Percentiles rank a stretch among this genome's conserved stretches.
phyloP scores from a whole-genome alignment of 2,329 filamentous ascomycete species.

The Clonostachys chloroleuca region DNA sequence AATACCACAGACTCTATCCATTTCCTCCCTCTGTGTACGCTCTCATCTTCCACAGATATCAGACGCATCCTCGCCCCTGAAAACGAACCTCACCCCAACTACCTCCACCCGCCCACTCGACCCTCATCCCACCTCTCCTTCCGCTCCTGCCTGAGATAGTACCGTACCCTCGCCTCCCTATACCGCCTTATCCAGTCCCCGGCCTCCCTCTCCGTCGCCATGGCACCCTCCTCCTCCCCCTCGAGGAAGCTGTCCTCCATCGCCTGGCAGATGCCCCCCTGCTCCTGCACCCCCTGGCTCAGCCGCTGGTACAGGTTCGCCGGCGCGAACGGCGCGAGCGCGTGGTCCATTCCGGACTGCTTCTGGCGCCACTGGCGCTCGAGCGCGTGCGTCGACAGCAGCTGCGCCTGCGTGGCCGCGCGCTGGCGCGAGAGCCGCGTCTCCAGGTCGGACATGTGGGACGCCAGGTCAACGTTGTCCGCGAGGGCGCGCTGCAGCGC shows the following conservation, averaged over 20 bases:
- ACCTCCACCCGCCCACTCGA: slow-evolving; percentile 90
- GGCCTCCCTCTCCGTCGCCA: slow-evolving; percentile 74
- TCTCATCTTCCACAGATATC: too few relatives aligned
- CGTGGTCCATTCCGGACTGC: slow-evolving; percentile 83
- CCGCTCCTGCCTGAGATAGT: slow-evolving; percentile 77
- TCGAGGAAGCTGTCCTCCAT: slow-evolving; percentile 94
- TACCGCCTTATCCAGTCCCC: slow-evolving; percentile 81
- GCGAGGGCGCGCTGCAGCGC: slow-evolving; percentile 61
- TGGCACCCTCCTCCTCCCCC: slow-evolving; percentile 26
- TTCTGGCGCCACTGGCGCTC: slow-evolving; percentile 92
- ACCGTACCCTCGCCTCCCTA: slow-evolving; percentile 72
- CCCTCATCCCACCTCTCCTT: slow-evolving; percentile 96
- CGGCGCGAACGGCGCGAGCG: slow-evolving; percentile 79
- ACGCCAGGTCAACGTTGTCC: slow-evolving; percentile 68
- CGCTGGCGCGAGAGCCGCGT: slow-evolving; percentile 55
- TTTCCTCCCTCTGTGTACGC: too few relatives aligned
- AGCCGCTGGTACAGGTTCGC: slow-evolving; percentile 82
- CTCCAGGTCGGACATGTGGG: slow-evolving; percentile 58
- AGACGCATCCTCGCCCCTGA: too few relatives aligned
- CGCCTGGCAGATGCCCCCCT: slow-evolving; percentile 73
- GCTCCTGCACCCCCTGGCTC: slow-evolving; percentile 72
- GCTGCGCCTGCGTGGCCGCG: slow-evolving; percentile 69
- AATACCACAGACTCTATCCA: too few relatives aligned
- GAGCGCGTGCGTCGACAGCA: slow-evolving; percentile 78
- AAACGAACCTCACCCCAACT: too few relatives aligned